Conservation (phyloP, 345 rosid genomes). For the Rhizophora mangle region DNA sequence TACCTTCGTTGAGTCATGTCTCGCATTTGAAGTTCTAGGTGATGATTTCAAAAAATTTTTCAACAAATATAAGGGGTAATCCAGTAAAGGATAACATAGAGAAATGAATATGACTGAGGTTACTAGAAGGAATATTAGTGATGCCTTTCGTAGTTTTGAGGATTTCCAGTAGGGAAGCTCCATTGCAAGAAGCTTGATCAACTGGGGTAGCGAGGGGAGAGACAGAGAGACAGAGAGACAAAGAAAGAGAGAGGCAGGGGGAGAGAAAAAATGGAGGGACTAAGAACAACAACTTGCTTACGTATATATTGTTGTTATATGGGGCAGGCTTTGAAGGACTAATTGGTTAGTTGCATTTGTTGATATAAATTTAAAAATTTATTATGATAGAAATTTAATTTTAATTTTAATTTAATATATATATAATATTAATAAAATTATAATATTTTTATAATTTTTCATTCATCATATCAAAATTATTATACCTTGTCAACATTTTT, state of each 20-base stretch:
- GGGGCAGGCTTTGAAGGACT: neutral
- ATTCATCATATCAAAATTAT: no score
- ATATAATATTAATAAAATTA: no score
- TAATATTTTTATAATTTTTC: no score
- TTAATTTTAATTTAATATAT: no score
- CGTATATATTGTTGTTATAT: neutral
- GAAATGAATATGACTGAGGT: constrained; percentile 33
- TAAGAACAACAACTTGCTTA: neutral
- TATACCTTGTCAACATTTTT: no score
- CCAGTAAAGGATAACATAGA: constrained; percentile 36
- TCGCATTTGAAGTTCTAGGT: neutral
- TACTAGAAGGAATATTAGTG: constrained; percentile 24
- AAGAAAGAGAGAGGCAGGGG: neutral
- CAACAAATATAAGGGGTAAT: constrained; percentile 24
- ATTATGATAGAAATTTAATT: no score
- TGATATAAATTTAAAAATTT: no score
- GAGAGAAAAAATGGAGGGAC: neutral
- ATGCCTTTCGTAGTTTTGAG: constrained; percentile 8
- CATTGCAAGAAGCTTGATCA: constrained; percentile 17
- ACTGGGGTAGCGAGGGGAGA: constrained; percentile 7
- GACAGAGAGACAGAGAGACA: neutral
- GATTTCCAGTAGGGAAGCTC: constrained; percentile 23
- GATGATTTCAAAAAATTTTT: constrained; percentile 12
- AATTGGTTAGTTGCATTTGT: neutral
- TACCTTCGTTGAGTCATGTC: neutral